A percentile compares a stretch with the other conserved stretches of the same genome.
Conservation (phyloP, 1,284 basidiomycete genomes). For the Psilocybe mexicana region DNA sequence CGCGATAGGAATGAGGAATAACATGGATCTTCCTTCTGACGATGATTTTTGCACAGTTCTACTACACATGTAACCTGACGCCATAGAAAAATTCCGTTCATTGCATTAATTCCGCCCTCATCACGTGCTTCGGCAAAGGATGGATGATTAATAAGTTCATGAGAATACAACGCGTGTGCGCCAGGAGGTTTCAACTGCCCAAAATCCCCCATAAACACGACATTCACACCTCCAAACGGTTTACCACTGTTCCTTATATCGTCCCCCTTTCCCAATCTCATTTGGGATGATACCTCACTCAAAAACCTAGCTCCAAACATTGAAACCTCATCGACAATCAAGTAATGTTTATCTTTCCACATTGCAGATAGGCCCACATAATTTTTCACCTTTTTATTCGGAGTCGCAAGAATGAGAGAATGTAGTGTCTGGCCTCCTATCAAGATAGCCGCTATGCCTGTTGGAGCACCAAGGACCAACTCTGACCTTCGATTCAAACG, state of each 20-base stretch:
- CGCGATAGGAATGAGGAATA: conserved; percentile 6
- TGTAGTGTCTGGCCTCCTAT: conserved; percentile 14
- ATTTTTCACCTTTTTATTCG: not conserved
- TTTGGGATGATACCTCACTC: conserved; percentile 1
- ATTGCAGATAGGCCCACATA: not conserved
- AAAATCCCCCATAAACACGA: conserved; percentile 18
- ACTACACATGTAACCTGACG: conserved; percentile 11
- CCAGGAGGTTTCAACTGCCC: conserved; percentile 11
- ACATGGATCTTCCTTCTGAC: conserved; percentile 6
- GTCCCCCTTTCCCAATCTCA: conserved; percentile 14
- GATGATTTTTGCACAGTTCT: conserved; percentile 7
- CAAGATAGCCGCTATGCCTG: conserved; percentile 11
- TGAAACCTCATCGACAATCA: conserved; percentile 19
- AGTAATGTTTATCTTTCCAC: conserved; percentile 6
- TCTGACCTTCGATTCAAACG: not conserved
- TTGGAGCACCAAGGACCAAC: conserved; percentile 9
- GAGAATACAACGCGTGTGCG: conserved; percentile 6
- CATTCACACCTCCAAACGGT: conserved; percentile 15
- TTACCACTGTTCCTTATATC: not conserved
- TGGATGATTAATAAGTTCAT: conserved; percentile 3
- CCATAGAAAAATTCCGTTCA: conserved; percentile 14
- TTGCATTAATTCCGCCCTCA: not conserved
- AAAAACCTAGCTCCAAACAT: conserved; percentile 15
- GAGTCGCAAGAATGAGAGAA: not conserved
- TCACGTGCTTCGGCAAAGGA: conserved; percentile 2